A percentile compares a stretch with the other conserved stretches of the same genome.
Evolutionary conservation across 371 early-diverging fungal genomes (phyloP).

Genomic region (Funneliformis caledonium): DNA sequence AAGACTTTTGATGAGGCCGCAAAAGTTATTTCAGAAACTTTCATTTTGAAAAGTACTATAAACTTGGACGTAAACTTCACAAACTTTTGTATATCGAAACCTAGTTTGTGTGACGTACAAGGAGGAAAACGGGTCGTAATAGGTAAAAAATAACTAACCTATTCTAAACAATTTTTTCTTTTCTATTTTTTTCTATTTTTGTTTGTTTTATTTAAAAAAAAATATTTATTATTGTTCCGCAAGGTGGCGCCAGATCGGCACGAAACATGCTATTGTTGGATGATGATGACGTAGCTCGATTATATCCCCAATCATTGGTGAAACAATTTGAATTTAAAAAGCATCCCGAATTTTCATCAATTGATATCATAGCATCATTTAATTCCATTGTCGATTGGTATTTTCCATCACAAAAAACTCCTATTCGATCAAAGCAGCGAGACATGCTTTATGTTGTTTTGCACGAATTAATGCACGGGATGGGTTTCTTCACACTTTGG

Average conservation of each 20-base stretch:
- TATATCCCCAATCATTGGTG: conserved; percentile 70
- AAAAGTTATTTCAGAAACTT: conserved; percentile 48
- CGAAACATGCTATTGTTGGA: conserved; percentile 54
- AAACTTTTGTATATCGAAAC: conserved; percentile 54
- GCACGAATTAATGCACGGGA: conserved; percentile 26
- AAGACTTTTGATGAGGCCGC: conserved; percentile 47
- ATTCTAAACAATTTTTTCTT: no score
- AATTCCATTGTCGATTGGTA: conserved; percentile 53
- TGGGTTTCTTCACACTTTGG: conserved; percentile 40
- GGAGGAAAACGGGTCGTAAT: conserved; percentile 41
- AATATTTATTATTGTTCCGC: not conserved
- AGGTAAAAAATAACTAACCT: conserved; percentile 38
- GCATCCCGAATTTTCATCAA: conserved; percentile 44
- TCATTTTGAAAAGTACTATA: conserved; percentile 53
- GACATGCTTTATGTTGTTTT: conserved; percentile 1
- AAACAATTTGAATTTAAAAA: conserved; percentile 55
- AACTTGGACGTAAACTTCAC: conserved; percentile 58
- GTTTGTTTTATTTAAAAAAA: not conserved
- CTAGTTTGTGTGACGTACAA: conserved; percentile 46
- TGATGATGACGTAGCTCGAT: conserved; percentile 50
- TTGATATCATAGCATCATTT: conserved; percentile 68
- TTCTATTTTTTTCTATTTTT: not conserved
- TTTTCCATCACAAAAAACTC: not conserved
- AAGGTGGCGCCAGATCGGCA: conserved; percentile 52
- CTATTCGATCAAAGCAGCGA: not conserved